Base-by-base conservation (phyloP, 2,329 filamentous ascomycete genomes). In the Epichloe brachyelytri region DNA sequence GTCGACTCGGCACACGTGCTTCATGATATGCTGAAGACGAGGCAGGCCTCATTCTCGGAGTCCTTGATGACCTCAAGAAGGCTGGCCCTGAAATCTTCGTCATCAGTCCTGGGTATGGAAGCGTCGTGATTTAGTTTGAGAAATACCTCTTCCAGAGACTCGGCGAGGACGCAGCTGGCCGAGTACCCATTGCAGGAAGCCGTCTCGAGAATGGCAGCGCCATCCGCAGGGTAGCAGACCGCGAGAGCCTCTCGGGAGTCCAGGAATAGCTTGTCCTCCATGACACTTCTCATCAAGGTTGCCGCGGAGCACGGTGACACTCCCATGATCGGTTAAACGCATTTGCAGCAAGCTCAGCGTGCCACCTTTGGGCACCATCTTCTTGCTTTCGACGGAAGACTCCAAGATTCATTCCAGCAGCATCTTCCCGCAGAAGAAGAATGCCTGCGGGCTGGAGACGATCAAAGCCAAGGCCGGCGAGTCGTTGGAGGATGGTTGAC, bases 341-440 rank as follows among this genome's bases (percentile, higher is more conserved):
- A 26, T 8, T 3, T 10, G 26, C 26, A 30, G 1, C 26, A 30
- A 30, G 26, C 26, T 8, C 26, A 30, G 7, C 3, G 26, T 38
- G 40, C 40, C 19, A 43, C 8, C 15, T 22, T 43, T 20, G 40
- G 40, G 5, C 40, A 22, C 17, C 20, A 36, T 20, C 34, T 48
- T 17, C 48, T 49, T 30, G 48, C 17, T n/a, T 46, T 17, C 14
- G n/a, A 17, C 5, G 63, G 49, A 6, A 39, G 52, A 22, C 46
- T 54, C 10, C 34, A 49, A 20, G 52, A 51, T 30, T 34, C 30
- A 26, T 51, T 51, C n/a, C 39, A 48, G 49, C 48, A 53, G 52
- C 45, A 48, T 54, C 43, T 51, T 54, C 30, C 54, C 54, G 2
- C 54, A 54, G 26, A 56, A 56, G 50, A 50, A 52, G 30, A 56